A percentile compares a stretch with the other conserved stretches of the same genome.
Conservation (phyloP, 345 rosid species). For the Moricandia arvensis region DNA sequence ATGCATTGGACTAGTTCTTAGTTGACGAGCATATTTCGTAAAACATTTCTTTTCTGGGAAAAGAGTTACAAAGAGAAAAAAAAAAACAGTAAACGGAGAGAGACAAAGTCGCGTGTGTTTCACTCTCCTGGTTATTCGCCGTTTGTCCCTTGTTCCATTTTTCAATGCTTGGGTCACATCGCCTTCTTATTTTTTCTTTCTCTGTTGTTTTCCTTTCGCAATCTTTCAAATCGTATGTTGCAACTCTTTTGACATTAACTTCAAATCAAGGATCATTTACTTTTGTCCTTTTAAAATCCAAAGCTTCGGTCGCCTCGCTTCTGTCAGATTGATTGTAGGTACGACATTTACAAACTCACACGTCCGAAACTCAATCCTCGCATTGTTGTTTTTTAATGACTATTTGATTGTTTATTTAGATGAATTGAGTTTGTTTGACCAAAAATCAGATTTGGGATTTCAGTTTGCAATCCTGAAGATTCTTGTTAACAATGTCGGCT, state of each 20-base stretch:
- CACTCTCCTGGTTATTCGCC: slow-evolving; percentile 1
- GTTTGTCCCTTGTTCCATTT: too few relatives aligned
- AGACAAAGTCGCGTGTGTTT: neutral
- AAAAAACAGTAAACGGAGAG: neutral
- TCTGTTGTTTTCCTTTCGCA: neutral
- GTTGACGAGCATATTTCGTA: too few relatives aligned
- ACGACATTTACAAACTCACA: neutral
- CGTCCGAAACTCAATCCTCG: neutral
- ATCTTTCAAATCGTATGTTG: slow-evolving; percentile 27
- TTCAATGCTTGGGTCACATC: slow-evolving; percentile 21
- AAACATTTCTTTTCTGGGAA: too few relatives aligned
- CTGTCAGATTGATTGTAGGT: slow-evolving; percentile 14
- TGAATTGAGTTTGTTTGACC: neutral
- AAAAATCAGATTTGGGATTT: neutral
- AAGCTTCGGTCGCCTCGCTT: neutral
- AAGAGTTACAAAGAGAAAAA: too few relatives aligned
- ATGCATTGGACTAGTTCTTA: too few relatives aligned
- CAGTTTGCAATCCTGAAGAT: neutral
- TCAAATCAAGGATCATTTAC: neutral
- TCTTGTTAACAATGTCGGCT: slow-evolving; percentile 3
- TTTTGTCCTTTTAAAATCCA: neutral
- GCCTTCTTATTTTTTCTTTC: neutral
- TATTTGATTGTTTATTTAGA: neutral
- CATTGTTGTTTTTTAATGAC: neutral
- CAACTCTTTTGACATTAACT: too few relatives aligned